Evolutionary conservation across 2,329 filamentous ascomycete genomes (phyloP), one percentile per base, ranked within the genome.

Genomic region (Ophiostoma fasciatum): DNA sequence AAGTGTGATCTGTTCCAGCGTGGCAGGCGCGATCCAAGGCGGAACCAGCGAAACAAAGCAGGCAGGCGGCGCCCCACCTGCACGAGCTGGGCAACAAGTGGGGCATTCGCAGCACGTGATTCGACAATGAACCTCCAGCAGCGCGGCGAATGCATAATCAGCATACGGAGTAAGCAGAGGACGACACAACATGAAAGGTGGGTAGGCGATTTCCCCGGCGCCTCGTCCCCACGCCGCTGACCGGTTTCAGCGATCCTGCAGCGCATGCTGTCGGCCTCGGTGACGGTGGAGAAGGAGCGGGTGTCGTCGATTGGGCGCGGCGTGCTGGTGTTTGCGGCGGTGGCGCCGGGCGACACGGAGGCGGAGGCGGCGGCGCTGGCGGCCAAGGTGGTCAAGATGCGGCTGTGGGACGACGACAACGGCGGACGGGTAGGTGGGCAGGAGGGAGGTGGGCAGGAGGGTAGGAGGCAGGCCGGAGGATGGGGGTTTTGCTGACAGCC

Each of bases 231-330:
- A 23, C n/a, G n/a, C n/a, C n/a, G n/a, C n/a, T n/a, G n/a, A n/a
- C n/a, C n/a, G n/a, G n/a, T 22, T 22, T 10, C 51, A 94, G 90
- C 85, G 36, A 82, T 98, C 41, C 63, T 96, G 36, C 90, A 98
- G 60, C 74, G 90, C 46, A 90, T 98, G 35, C 74, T 94, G 42
- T 96, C 87, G 29, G 88, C 88, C 42, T 94, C 88, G 7, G 90
- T 98, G 49, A 90, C 85, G 2, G 88, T 98, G 35, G 87, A 98
- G 53, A 80, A 83, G 51, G 70, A 93, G 53, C 62, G 94, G 21
- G 72, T 98, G 31, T 96, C 90, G 1, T 82, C 80, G 4, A 96
- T 98, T 49, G 83, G 84, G 41, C 82, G 79, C 57, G 90, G 90
- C 21, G 62, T 98, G 29, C 66, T 98, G 7, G 84, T 96, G 22